phyloP scores from a whole-genome alignment of 108 stramenopile species.

The Chaetoceros tenuissimus region DNA sequence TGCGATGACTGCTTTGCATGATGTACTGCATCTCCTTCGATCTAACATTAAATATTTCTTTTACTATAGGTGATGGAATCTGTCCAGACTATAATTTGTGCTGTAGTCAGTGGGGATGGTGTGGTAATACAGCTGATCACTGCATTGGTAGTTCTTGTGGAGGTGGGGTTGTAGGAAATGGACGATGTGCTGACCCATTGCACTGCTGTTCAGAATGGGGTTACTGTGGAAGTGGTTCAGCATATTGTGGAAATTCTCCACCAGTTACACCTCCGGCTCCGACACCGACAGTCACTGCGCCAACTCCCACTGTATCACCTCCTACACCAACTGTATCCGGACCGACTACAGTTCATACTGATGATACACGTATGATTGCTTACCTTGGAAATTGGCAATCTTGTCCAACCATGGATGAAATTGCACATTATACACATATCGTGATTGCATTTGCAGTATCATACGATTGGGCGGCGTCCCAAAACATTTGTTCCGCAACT shows the following conservation, averaged over 20 bases:
- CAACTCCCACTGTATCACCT: slow-evolving; percentile 8
- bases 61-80: background rate
- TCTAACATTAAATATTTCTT: no score
- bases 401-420: slow-evolving; percentile 36
- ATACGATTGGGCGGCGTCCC: slow-evolving; percentile 26
- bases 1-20: no score
- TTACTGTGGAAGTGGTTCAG: slow-evolving; percentile 26
- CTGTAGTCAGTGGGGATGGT: slow-evolving; percentile 34
- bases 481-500: slow-evolving; percentile 25
- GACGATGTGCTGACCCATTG: background rate
- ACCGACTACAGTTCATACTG: slow-evolving; percentile 17
- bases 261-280: slow-evolving; percentile 13
- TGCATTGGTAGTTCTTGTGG: no score
- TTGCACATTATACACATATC: slow-evolving; percentile 43
- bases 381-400: slow-evolving; percentile 55
- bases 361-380: slow-evolving; percentile 41
- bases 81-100: slow-evolving; percentile 10
- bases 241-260: slow-evolving; percentile 19
- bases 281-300: slow-evolving; percentile 11
- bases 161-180: background rate
- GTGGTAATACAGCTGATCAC: slow-evolving; percentile 21
- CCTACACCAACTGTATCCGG: slow-evolving; percentile 12
- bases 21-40: no score
- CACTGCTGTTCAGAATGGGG: slow-evolving; percentile 30
- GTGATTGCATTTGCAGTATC: slow-evolving; percentile 49